Evolutionary conservation across 2,329 filamentous ascomycete species (phyloP), one percentile per base, ranked within the genome.

Genomic region (Cercospora zeina): DNA sequence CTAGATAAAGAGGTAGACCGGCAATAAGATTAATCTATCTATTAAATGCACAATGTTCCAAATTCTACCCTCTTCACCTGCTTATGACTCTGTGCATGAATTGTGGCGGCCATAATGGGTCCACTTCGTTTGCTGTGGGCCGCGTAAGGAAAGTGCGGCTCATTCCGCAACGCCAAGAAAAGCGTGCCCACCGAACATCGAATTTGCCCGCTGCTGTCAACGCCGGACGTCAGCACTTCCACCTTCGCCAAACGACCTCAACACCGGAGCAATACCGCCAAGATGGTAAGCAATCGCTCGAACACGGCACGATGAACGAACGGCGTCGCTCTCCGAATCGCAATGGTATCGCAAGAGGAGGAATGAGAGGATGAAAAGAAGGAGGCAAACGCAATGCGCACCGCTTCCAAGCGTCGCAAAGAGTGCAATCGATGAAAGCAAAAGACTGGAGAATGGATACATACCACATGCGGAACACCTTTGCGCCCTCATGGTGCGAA

Each of bases 221-320:
- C 10, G 37, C 24, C 14, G 58, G 45, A 36, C 58, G 37, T 27
- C 58, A 55, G 31, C 58, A 54, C 54, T 47, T 50, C 37, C 33
- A 39, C 42, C 24, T 57, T 51, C 54, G 36, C 57, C 53, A 54
- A 63, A 53, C 62, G 53, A 63, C 45, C 45, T 59, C 54, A 54
- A 60, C 62, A 60, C 58, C 62, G 62, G 62, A 63, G 53, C 62
- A 60, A 63, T 57, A 62, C 54, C 53, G 62, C 54, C 62, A 63
- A 53, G 62, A 63, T 63, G 62, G 62, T 63, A 63, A 63, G 62
- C 24, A n/a, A 30, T 0, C 5, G n/a, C 36, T 59, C 56, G 34
- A 56, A 37, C 1, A 51, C 24, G n/a, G n/a, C 33, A 53, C 56
- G 47, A 59, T 53, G 58, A 54, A 60, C 21, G 27, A 58, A 30